Base-by-base conservation (phyloP, 305 asterid species). In the Fraxinus paxiana region DNA sequence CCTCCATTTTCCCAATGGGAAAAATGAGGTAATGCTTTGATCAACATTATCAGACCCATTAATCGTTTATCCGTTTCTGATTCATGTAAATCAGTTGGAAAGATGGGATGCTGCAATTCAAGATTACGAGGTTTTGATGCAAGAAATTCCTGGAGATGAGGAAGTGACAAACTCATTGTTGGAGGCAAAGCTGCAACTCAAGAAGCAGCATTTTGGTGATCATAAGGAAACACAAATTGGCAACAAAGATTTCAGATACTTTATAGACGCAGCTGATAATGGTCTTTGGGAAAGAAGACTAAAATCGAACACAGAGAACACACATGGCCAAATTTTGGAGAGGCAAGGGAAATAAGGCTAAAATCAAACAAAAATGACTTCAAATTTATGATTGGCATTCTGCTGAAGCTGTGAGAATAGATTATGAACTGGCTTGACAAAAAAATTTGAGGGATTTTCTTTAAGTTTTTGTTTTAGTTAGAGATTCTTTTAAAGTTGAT, bases 61-160 rank as follows among this genome's bases (percentile, higher is more conserved):
- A 0, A 15, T 30, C 0, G 1, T 33, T 43, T 30, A 1, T 59
- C 4, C 1, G 6, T 74, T 20, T 13, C 10, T 24, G 22, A 26
- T 61, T 79, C 10, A 76, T 73, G 65, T 46, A 20, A 46, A 74
- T 83, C 73, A 92, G 96, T 71, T 92, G 86, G 93, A 84, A 75
- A 90, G 86, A 82, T 89, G 96, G 96, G 91, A 87, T 83, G 89
- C 94, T 37, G 94, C 92, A 17, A 82, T 90, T 10, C 83, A 84
- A 81, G 96, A 92, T 85, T 92, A 87, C 26, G 91, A 90, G 80
- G 78, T 76, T 69, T 78, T 89, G 83, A 81, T 89, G 84, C 93
- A 86, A 84, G 94, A 89, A 87, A 78, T 18, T 33, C 89, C 86
- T 18, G 88, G 87, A 30, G 91, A 90, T 75, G 87, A 87, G 37